Percentiles rank a stretch among this genome's conserved stretches.
These are phyloP conservation scores for Sordaria brevicollis DNA, from an alignment of 495 filamentous ascomycete species.

Conservation along the genomic window DNA sequence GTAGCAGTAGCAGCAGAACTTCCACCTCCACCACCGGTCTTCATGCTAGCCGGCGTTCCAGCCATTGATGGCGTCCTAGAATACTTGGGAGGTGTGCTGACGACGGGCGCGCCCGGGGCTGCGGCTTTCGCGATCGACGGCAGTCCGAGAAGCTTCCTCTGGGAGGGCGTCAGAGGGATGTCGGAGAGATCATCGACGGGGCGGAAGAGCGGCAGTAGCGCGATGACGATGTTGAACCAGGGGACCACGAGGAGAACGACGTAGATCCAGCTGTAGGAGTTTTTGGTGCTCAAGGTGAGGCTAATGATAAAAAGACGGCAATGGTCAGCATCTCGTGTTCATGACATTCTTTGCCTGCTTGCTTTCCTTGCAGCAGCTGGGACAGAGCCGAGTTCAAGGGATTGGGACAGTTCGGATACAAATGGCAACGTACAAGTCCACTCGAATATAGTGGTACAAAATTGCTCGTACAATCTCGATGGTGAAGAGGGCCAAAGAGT, in stretches of 20 bases:
- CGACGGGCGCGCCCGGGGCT: slow-evolving; percentile 53
- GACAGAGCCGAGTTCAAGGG: background rate
- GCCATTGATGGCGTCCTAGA: slow-evolving; percentile 55
- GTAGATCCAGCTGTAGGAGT: slow-evolving; percentile 26
- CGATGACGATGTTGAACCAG: slow-evolving; percentile 45
- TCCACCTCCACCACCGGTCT: slow-evolving; percentile 34
- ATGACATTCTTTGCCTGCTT: background rate
- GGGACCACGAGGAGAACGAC: slow-evolving; percentile 46
- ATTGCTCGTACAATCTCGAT: slow-evolving; percentile 26
- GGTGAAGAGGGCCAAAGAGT: slow-evolving; percentile 42
- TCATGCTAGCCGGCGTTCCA: slow-evolving; percentile 39
- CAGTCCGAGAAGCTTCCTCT: slow-evolving; percentile 76
- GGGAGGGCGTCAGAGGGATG: slow-evolving; percentile 82
- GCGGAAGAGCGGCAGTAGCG: slow-evolving; percentile 57
- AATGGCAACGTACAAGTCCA: slow-evolving; percentile 9
- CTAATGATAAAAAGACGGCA: background rate
- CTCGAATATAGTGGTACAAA: slow-evolving; percentile 15
- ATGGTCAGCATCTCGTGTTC: background rate
- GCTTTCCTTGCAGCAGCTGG: background rate
- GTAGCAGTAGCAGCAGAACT: too few relatives aligned
- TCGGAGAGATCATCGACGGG: slow-evolving; percentile 69
- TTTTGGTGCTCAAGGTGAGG: background rate
- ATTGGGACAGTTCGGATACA: background rate
- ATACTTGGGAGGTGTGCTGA: slow-evolving; percentile 82
- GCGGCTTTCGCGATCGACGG: slow-evolving; percentile 54